Base-by-base conservation (phyloP, 495 filamentous ascomycete species). In the Aspergillus kassunensis region DNA sequence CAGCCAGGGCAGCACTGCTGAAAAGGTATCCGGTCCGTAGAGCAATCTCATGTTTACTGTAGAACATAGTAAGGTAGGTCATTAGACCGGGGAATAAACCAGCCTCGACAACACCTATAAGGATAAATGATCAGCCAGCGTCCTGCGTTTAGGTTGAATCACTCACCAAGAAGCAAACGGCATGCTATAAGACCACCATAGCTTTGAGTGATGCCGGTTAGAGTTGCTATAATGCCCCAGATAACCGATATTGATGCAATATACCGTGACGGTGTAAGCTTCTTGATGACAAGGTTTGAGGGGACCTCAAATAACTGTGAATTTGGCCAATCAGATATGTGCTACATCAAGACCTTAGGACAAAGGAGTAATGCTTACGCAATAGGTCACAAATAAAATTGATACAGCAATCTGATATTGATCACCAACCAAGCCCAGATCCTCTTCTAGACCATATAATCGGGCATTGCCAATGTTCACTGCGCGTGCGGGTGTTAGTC, bases 401-500 rank as follows among this genome's bases (percentile, higher is more conserved):
- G 81, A 86, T 12, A 89, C 81, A 20, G 84, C 75, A 25, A 82
- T 69, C 64, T 90, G 82, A 64, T 84, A 90, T 63, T 89, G 80
- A 47, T 85, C 76, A 13, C 79, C 77, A 6, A 69, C 62, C 39
- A 89, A 62, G 1, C 76, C 71, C 7, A 91, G 72, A 53, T 90
- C 87, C 44, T 78, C 70, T 67, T 88, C 85, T 44, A 91, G 49
- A 7, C 73, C 72, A 56, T 89, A 90, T 23, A 91, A 68, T 8
- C 83, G 72, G 10, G 86, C 84, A 69, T 89, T 89, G 49, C 87
- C 87, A 53, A 92, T 91, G 59, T 90, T 90, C 19, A 90, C 86
- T 72, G 55, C 72, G 39, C 31, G 41, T 54, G 42, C 29, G 21
- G 23, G 19, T 21, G 19, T 24, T 39, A n/a, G 40, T 23, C 55